Evolutionary conservation across 495 filamentous ascomycete species (phyloP), one percentile per base, ranked within the genome.

Genomic region (Apiosordaria backusii): DNA sequence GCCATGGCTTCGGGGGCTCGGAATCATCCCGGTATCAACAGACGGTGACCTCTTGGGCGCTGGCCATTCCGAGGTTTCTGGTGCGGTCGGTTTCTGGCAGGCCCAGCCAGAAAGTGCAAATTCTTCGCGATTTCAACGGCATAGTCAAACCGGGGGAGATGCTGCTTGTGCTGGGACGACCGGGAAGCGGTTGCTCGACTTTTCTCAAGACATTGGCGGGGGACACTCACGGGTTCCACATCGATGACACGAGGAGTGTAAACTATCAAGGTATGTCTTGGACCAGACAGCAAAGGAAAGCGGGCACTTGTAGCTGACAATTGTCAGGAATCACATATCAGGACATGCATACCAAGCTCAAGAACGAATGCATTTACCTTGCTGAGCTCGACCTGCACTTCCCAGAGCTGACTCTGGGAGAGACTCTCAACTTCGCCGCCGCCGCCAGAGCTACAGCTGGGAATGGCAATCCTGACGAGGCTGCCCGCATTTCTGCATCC

Each of bases 381-480:
- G 84, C 84, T 4, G 91, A 94, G 77, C 89, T 92, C 63, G 92
- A 95, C 66, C 80, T 86, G 22, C 90, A 93, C 74, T 88, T 93
- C 68, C 87, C 92, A 6, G 79, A 82, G 10, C 78, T 96, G 25
- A 93, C 88, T 4, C 89, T 96, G 1, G 77, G 87, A 82, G 83
- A 93, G 68, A 94, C 92, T 0, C 77, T 94, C 53, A 85, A 86
- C 3, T 94, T 96, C 72, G 87, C 91, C 1, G 86, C 88, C 62
- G 88, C 88, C 23, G 83, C 86, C 1, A 77, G 89, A 54, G 88
- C 89, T 35, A 79, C 90, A 2, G 76, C 85, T n/a, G 4, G 91
- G 89, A 81, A 89, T 79, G 22, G 74, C 69, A 1, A 90, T 93
- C 5, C 9, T n/a, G 53, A 57, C 21, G 53, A 6, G 6, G 53